phyloP scores from a whole-genome alignment of 805 yeast species.

The Candida berthetii region DNA sequence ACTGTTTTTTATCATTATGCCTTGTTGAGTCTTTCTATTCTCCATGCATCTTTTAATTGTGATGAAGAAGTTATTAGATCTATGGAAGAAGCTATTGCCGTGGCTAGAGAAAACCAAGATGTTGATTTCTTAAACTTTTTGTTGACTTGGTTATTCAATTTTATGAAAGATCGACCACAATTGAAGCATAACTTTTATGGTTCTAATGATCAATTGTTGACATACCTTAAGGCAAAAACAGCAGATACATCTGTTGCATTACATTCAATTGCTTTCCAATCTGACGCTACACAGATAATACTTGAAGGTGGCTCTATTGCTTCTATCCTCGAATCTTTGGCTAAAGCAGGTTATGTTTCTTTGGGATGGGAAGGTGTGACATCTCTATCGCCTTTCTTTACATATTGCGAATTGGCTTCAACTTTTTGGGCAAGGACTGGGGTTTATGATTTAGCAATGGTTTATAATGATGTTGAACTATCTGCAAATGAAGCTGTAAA shows the following conservation, averaged over 20 bases:
- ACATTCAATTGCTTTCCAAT: slow-evolving; percentile 57
- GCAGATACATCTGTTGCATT: slow-evolving; percentile 22
- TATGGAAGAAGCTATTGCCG: slow-evolving; percentile 80
- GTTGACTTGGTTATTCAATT: slow-evolving; percentile 68
- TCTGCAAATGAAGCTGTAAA: slow-evolving; percentile 28
- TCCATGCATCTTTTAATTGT: slow-evolving; percentile 66
- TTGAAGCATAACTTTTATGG: slow-evolving; percentile 43
- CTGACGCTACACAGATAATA: slow-evolving; percentile 52
- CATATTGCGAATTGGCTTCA: slow-evolving; percentile 38
- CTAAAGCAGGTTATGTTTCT: slow-evolving; percentile 50
- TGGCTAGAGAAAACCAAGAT: slow-evolving; percentile 84
- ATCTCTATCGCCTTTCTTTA: slow-evolving; percentile 26
- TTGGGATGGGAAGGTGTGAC: slow-evolving; percentile 43
- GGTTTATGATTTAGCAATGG: slow-evolving; percentile 34
- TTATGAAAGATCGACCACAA: slow-evolving; percentile 62
- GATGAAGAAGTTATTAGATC: slow-evolving; percentile 60
- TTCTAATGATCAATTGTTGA: slow-evolving; percentile 60
- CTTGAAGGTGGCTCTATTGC: slow-evolving; percentile 42
- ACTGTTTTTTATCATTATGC: slow-evolving; percentile 74
- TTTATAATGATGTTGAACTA: slow-evolving; percentile 42
- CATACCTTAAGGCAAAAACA: slow-evolving; percentile 34
- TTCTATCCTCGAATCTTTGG: slow-evolving; percentile 46
- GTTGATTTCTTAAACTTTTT: slow-evolving; percentile 64
- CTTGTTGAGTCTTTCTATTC: slow-evolving; percentile 59
- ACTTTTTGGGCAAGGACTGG: slow-evolving; percentile 51